Percentiles rank a stretch among this genome's conserved stretches.
phyloP scores from a whole-genome alignment of 352 stramenopile species.

The Thalassiosira hispida region DNA sequence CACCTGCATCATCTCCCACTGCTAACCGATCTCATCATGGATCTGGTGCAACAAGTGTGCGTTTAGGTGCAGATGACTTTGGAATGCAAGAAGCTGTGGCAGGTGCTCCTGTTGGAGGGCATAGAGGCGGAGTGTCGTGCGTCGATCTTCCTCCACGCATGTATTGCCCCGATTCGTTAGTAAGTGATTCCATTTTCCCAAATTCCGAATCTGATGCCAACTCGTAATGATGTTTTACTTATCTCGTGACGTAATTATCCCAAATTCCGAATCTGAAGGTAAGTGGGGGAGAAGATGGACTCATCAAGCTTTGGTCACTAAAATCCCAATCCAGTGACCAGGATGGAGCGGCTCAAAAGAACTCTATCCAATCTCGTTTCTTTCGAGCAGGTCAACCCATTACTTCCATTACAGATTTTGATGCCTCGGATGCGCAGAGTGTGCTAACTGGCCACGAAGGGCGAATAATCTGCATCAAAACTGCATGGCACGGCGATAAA shows the following conservation, averaged over 20 bases:
- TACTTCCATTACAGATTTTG: slow-evolving; percentile 39
- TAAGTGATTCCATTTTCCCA: no score
- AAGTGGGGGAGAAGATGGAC: slow-evolving; percentile 81
- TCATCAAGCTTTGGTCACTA: slow-evolving; percentile 85
- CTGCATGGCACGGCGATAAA: slow-evolving; percentile 84
- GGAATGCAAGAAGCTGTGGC: slow-evolving; percentile 39
- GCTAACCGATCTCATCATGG: slow-evolving; percentile 46
- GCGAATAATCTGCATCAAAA: slow-evolving; percentile 79
- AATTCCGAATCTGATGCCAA: no score
- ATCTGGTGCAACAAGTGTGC: slow-evolving; percentile 29
- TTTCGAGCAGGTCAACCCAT: slow-evolving; percentile 34
- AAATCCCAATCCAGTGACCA: slow-evolving; percentile 37
- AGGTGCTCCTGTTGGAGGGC: slow-evolving; percentile 57
- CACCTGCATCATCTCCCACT: slow-evolving; percentile 3
- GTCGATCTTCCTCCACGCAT: slow-evolving; percentile 81
- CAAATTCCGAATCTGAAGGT: no score
- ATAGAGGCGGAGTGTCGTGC: slow-evolving; percentile 80
- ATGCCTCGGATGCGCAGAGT: slow-evolving; percentile 67
- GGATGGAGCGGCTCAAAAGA: slow-evolving; percentile 27
- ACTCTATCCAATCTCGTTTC: slow-evolving; percentile 51
- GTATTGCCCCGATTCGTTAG: slow-evolving; percentile 80
- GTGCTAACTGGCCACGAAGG: slow-evolving; percentile 77
- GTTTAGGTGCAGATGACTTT: slow-evolving; percentile 39
- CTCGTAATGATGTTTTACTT: no score
- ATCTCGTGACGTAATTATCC: no score